Evolutionary conservation across 768 basidiomycete genomes (phyloP).

Genomic region (Boletus vinaceobasis): DNA sequence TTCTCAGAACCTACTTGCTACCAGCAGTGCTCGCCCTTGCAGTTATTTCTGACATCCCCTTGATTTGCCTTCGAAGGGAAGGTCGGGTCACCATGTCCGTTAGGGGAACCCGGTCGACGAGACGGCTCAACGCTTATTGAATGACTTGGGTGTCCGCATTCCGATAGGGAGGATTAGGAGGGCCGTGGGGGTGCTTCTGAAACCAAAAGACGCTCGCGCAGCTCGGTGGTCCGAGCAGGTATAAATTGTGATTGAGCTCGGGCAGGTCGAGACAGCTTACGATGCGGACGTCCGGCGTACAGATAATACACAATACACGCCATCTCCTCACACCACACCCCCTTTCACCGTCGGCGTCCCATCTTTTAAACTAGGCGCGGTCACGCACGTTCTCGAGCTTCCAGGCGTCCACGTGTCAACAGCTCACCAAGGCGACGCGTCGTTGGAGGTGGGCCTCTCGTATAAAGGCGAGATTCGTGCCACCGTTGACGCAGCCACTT

Average conservation of each 20-base stretch:
- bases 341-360: neutral
- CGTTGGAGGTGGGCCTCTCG: slow-evolving; percentile 78
- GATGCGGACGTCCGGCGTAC: too few species aligned
- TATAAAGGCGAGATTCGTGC: slow-evolving; percentile 89
- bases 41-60: neutral
- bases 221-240: neutral
- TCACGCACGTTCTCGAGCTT: neutral
- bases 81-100: neutral
- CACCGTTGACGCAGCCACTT: slow-evolving; percentile 48
- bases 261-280: too few species aligned
- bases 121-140: neutral
- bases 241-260: neutral
- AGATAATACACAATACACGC: neutral
- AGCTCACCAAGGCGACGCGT: slow-evolving; percentile 87
- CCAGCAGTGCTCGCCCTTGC: neutral
- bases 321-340: neutral
- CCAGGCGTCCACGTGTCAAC: slow-evolving; percentile 1
- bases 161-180: neutral
- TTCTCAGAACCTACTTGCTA: neutral
- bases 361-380: neutral
- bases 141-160: neutral
- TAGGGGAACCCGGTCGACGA: neutral
- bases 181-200: neutral
- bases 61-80: neutral
- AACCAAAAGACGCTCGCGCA: neutral